phyloP scores from a whole-genome alignment of 441 rosid genomes.

The Melastoma candidum region DNA sequence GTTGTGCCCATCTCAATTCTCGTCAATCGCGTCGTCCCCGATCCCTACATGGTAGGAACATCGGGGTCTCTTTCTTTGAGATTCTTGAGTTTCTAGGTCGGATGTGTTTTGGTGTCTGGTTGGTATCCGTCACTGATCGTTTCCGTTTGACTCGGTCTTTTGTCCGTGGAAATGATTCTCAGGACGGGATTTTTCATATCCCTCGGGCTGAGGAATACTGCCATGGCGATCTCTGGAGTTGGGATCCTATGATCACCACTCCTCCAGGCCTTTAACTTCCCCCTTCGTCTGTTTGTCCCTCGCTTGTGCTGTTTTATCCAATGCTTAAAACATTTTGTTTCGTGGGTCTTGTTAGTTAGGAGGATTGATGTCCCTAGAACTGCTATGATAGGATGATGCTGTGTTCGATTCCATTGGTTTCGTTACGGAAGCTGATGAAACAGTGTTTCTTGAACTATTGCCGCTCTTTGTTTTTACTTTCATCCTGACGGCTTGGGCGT shows the following conservation, averaged over 20 bases:
- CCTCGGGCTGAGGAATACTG: constrained; percentile 89
- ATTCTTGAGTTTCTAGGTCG: constrained; percentile 3
- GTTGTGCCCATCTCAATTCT: constrained; percentile 57
- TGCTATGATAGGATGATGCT: not conserved
- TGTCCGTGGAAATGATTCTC: constrained; percentile 15
- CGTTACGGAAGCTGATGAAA: too few species aligned
- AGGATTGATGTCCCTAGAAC: not conserved
- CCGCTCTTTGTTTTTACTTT: too few species aligned
- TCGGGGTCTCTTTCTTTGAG: not conserved
- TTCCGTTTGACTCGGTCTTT: not conserved
- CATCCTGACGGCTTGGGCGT: too few species aligned
- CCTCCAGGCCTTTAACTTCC: constrained; percentile 80
- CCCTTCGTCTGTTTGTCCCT: not conserved
- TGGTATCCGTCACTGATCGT: too few species aligned
- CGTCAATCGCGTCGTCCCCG: constrained; percentile 58
- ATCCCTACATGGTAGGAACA: constrained; percentile 69
- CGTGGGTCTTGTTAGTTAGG: not conserved
- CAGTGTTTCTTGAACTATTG: too few species aligned
- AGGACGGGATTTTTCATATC: constrained; percentile 94
- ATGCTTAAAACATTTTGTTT: constrained; percentile 10
- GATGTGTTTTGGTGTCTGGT: too few species aligned
- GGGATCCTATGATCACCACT: constrained; percentile 99
- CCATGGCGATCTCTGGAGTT: constrained; percentile 61
- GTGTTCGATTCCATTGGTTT: too few species aligned
- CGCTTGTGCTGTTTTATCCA: not conserved